A percentile compares a stretch with the other conserved stretches of the same genome.
phyloP scores from a whole-genome alignment of 805 yeast species.

The Saturnispora serradocipensis region DNA sequence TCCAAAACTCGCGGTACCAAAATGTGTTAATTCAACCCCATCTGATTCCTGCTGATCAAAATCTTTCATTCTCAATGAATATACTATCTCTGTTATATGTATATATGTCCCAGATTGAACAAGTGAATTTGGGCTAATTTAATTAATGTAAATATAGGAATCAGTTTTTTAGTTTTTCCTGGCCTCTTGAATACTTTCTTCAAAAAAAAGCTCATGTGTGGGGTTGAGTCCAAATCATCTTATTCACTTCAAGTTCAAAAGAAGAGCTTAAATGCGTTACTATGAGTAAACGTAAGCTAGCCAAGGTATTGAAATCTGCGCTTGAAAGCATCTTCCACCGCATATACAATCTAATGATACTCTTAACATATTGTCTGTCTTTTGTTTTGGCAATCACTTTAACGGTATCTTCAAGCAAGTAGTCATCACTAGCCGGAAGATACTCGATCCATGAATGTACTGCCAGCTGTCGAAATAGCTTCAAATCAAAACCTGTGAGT shows the following conservation, averaged over 20 bases:
- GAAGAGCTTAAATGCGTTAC: neutral
- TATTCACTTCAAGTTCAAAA: neutral
- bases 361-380: neutral
- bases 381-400: neutral
- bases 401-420: neutral
- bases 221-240: neutral
- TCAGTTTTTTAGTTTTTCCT: neutral
- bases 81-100: neutral
- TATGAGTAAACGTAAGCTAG: neutral
- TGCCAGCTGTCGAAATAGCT: neutral
- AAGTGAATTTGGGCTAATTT: neutral
- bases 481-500: neutral
- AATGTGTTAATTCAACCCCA: neutral
- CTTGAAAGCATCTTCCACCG: neutral
- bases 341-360: neutral
- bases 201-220: neutral
- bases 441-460: constrained; percentile 1
- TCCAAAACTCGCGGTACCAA: neutral
- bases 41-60: neutral
- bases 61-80: neutral
- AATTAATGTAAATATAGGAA: neutral
- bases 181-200: neutral
- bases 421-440: neutral
- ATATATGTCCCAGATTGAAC: neutral
- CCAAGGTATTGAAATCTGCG: too few relatives aligned